A percentile compares a stretch with the other conserved stretches of the same genome.
Evolutionary conservation across 2,329 filamentous ascomycete species (phyloP).

Genomic region (Neonectria coccinea): DNA sequence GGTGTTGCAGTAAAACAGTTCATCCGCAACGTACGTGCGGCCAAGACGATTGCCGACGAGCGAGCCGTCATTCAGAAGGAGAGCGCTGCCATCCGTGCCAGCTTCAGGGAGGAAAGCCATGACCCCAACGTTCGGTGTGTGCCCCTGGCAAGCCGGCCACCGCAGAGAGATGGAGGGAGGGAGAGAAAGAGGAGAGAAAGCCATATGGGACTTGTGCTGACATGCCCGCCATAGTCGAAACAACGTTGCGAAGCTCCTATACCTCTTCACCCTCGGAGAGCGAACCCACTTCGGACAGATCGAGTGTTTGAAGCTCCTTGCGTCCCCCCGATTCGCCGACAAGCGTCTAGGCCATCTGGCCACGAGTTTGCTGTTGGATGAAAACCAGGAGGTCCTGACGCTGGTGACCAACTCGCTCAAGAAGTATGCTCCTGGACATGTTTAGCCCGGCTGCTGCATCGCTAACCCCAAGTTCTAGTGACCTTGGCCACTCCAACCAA

Average conservation of each 20-base stretch:
- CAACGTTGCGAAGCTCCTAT: conserved; percentile 98
- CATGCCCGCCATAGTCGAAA: conserved; percentile 75
- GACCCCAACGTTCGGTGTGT: conserved; percentile 89
- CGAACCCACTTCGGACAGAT: conserved; percentile 99
- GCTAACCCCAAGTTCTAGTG: conserved; percentile 65
- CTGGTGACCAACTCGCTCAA: conserved; percentile 97
- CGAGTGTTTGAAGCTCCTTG: conserved; percentile 96
- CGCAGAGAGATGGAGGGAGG: background rate
- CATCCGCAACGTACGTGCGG: conserved; percentile 97
- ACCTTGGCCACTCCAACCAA: conserved; percentile 96
- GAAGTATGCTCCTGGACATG: conserved; percentile 71
- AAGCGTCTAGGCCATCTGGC: conserved; percentile 96
- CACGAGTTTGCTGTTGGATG: conserved; percentile 94
- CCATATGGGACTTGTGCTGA: conserved; percentile 24
- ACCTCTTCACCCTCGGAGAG: conserved; percentile 97
- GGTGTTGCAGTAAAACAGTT: conserved; percentile 89
- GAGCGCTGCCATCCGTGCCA: conserved; percentile 96
- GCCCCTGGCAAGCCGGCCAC: background rate
- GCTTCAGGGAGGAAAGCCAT: conserved; percentile 95
- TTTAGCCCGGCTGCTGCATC: conserved; percentile 9
- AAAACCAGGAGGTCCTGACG: conserved; percentile 98
- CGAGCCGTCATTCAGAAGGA: conserved; percentile 98
- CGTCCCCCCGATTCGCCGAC: conserved; percentile 96
- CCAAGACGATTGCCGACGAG: conserved; percentile 99
- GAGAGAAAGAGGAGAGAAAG: background rate